Evolutionary conservation across 2,329 filamentous ascomycete genomes (phyloP).

Genomic region (Neocatenulostroma microsporum): DNA sequence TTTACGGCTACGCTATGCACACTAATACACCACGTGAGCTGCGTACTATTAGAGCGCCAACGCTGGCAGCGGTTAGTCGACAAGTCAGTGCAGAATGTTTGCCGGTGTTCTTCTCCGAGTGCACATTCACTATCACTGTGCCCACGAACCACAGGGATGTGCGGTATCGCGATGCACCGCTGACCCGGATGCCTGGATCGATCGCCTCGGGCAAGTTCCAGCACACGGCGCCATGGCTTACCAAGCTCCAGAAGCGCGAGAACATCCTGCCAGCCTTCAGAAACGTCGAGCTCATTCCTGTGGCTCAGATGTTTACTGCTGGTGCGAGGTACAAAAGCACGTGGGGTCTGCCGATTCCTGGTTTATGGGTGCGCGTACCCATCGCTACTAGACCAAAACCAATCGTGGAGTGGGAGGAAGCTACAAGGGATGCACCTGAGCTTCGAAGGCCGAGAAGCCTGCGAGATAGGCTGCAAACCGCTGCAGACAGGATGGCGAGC

Average conservation of each 20-base stretch:
- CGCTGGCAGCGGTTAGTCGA: constrained; percentile 1
- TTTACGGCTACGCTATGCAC: constrained; percentile 2
- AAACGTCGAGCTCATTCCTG: background rate
- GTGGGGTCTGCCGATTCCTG: background rate
- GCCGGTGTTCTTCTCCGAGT: constrained; percentile 3
- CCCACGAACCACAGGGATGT: background rate
- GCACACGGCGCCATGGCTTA: no score
- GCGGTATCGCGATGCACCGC: no score
- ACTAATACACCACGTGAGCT: background rate
- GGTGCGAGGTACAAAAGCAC: background rate
- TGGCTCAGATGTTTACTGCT: background rate
- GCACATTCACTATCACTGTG: background rate
- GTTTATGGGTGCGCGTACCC: background rate
- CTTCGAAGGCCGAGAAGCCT: background rate
- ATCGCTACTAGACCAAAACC: background rate
- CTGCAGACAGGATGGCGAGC: background rate
- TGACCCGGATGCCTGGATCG: background rate
- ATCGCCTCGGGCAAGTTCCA: no score
- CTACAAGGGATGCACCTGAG: no score
- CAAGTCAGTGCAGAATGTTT: background rate
- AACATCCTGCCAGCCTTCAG: background rate
- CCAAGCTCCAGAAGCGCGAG: background rate
- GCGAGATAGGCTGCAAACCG: no score
- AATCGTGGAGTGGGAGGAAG: background rate
- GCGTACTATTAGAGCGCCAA: background rate